These are phyloP conservation scores for Plasmodium fragile DNA, from an alignment of 169 alveolate species.

Conservation along the genomic window DNA sequence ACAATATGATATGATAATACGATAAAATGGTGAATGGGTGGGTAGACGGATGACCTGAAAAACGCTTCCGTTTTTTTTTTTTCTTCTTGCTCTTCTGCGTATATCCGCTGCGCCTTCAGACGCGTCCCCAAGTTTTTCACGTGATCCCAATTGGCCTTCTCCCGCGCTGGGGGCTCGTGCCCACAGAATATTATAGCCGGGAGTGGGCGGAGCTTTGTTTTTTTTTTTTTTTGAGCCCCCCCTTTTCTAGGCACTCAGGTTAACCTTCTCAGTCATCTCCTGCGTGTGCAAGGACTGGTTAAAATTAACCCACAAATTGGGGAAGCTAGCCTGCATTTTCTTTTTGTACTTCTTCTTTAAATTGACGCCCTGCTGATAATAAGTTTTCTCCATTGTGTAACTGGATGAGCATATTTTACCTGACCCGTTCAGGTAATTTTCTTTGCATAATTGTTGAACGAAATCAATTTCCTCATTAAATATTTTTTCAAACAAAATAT, in stretches of 20 bases:
- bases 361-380: background rate
- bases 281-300: conserved; percentile 23
- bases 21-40: background rate
- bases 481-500: conserved; percentile 55
- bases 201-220: background rate
- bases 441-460: conserved; percentile 57
- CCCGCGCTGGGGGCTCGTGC: background rate
- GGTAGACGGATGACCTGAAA: background rate
- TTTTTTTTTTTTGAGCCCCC: too few species aligned
- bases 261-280: conserved; percentile 52
- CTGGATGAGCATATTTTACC: background rate
- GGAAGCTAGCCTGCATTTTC: background rate
- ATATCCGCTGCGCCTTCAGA: background rate
- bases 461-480: conserved; percentile 71
- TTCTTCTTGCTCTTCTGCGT: background rate
- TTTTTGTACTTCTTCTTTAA: background rate
- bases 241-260: conserved; percentile 35
- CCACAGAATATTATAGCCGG: background rate
- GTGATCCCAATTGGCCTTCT: background rate
- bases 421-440: conserved; percentile 13
- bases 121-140: background rate
- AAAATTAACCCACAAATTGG: conserved; percentile 68
- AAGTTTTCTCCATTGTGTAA: conserved; percentile 1
- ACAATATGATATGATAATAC: background rate
- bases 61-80: background rate